Evolutionary conservation across 1,284 basidiomycete species (phyloP).

Genomic region (Ceratobasidium sp.): DNA sequence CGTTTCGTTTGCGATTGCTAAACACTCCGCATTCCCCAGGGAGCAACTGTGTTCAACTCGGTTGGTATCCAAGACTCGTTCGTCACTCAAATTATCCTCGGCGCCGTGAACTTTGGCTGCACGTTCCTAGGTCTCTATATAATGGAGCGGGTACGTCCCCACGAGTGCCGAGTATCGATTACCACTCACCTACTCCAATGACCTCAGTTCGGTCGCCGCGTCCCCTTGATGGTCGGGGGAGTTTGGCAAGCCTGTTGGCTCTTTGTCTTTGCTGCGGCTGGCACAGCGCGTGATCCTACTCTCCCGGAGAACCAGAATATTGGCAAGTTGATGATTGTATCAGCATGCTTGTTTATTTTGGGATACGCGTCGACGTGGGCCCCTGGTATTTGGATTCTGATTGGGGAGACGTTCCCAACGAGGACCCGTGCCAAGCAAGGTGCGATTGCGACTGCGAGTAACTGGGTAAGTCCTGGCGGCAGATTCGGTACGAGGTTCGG

Average conservation of each 20-base stretch:
- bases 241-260: slow-evolving; percentile 83
- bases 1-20: slow-evolving; percentile 52
- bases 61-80: slow-evolving; percentile 78
- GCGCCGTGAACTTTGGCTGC: slow-evolving; percentile 76
- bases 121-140: slow-evolving; percentile 78
- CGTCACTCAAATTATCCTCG: slow-evolving; percentile 79
- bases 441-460: slow-evolving; percentile 75
- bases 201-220: slow-evolving; percentile 69
- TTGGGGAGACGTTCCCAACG: slow-evolving; percentile 83
- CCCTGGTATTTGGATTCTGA: slow-evolving; percentile 80
- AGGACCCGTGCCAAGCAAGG: slow-evolving; percentile 82
- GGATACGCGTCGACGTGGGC: slow-evolving; percentile 84
- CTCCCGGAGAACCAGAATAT: slow-evolving; percentile 60
- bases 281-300: slow-evolving; percentile 72
- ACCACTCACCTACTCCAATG: slow-evolving; percentile 9
- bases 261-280: slow-evolving; percentile 82
- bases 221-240: slow-evolving; percentile 75
- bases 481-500: neutral
- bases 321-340: slow-evolving; percentile 79
- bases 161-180: neutral
- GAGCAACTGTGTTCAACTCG: slow-evolving; percentile 62
- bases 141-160: slow-evolving; percentile 68
- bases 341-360: slow-evolving; percentile 83
- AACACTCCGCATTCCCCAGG: neutral
- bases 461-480: slow-evolving; percentile 59